Evolutionary conservation across 2,329 filamentous ascomycete species (phyloP).

Genomic region (Cladosporium sp.): DNA sequence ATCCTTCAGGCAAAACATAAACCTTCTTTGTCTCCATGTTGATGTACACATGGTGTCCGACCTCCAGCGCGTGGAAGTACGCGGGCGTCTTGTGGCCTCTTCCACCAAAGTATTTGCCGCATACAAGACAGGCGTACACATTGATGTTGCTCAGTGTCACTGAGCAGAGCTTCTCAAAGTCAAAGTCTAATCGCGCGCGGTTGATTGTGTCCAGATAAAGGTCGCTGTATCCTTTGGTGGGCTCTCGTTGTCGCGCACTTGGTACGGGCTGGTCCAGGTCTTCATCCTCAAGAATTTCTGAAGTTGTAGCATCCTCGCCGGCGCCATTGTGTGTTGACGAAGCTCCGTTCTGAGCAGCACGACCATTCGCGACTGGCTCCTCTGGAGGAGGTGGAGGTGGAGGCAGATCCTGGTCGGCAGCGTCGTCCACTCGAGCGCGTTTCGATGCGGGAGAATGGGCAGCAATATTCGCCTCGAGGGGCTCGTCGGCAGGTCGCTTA

Average conservation of each 20-base stretch:
- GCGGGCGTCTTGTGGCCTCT: conserved; percentile 91
- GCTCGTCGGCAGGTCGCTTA: conserved; percentile 49
- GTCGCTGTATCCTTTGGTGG: conserved; percentile 86
- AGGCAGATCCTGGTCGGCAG: conserved; percentile 37
- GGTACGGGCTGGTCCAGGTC: conserved; percentile 33
- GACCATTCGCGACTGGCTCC: conserved; percentile 25
- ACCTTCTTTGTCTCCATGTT: conserved; percentile 93
- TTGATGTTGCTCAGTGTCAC: conserved; percentile 97
- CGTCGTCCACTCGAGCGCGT: conserved; percentile 48
- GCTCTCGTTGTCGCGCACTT: conserved; percentile 48
- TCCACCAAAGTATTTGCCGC: conserved; percentile 96
- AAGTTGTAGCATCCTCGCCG: conserved; percentile 38
- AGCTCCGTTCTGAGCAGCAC: conserved; percentile 25
- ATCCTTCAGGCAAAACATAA: conserved; percentile 91
- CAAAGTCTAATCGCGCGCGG: conserved; percentile 89
- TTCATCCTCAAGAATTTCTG: conserved; percentile 40
- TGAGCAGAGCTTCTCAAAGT: conserved; percentile 98
- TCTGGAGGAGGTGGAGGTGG: conserved; percentile 28
- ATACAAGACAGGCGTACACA: conserved; percentile 95
- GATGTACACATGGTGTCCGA: conserved; percentile 95
- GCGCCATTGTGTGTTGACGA: conserved; percentile 38
- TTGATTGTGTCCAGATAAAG: conserved; percentile 98
- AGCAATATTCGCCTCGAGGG: conserved; percentile 43
- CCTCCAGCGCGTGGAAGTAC: conserved; percentile 95
- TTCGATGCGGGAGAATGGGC: conserved; percentile 51